phyloP scores from a whole-genome alignment of 192 early-diverging fungal species.

The Spizellomyces punctatus region DNA sequence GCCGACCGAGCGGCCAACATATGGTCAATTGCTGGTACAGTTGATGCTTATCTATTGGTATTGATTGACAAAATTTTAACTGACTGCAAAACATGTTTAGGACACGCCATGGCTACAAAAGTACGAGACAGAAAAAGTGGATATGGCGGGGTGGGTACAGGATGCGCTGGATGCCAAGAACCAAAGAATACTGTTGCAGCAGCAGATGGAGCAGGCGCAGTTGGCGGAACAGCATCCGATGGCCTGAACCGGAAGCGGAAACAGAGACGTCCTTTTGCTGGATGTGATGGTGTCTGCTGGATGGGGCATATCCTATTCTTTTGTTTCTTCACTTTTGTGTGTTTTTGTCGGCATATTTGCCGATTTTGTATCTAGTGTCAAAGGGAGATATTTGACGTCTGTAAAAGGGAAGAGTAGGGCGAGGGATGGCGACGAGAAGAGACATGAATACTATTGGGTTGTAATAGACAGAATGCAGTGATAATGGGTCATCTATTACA shows the following conservation, averaged over 20 bases:
- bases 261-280: background rate
- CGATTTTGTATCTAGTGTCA: too few relatives aligned
- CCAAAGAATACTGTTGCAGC: background rate
- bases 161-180: slow-evolving; percentile 51
- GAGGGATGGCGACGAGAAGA: too few relatives aligned
- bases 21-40: slow-evolving; percentile 65
- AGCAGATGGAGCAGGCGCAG: slow-evolving; percentile 6
- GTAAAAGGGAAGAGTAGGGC: too few relatives aligned
- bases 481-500: too few relatives aligned
- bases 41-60: background rate
- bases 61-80: background rate
- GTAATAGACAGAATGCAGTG: too few relatives aligned
- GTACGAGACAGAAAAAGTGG: slow-evolving; percentile 66
- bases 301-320: too few relatives aligned
- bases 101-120: slow-evolving; percentile 72
- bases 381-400: too few relatives aligned
- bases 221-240: background rate
- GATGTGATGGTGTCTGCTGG: too few relatives aligned
- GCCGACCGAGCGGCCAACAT: slow-evolving; percentile 70
- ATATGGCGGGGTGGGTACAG: slow-evolving; percentile 82
- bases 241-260: slow-evolving; percentile 27
- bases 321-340: too few relatives aligned
- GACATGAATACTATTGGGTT: too few relatives aligned
- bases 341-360: too few relatives aligned
- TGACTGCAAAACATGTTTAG: background rate